Conservation (phyloP, 495 filamentous ascomycete genomes). For the Trichoderma reesei region DNA sequence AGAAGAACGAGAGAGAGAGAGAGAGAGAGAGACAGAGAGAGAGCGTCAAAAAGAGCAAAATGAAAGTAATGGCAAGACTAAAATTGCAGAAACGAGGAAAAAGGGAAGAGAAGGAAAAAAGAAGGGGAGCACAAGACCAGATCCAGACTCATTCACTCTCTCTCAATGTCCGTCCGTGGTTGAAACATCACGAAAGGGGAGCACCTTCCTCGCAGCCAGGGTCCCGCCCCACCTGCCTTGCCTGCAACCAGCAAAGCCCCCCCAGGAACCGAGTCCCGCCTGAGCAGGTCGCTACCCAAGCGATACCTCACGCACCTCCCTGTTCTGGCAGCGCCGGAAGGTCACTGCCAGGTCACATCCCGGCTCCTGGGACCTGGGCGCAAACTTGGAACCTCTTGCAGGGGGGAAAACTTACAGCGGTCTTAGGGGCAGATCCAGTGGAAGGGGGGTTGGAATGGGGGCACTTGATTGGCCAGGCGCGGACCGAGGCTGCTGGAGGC, state of each 20-base stretch:
- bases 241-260: neutral
- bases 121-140: constrained; percentile 13
- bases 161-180: neutral
- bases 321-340: neutral
- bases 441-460: constrained; percentile 1
- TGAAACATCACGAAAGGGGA: constrained; percentile 7
- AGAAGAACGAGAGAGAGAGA: too few species aligned
- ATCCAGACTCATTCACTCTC: too few species aligned
- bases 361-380: too few species aligned
- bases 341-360: neutral
- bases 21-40: neutral
- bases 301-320: neutral
- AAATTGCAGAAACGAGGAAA: neutral
- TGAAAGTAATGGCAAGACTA: neutral
- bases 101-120: constrained; percentile 9
- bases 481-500: neutral
- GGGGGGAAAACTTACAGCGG: too few species aligned
- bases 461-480: neutral
- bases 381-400: too few species aligned
- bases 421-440: constrained; percentile 6
- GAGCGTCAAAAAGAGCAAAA: neutral
- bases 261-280: too few species aligned
- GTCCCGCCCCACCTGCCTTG: neutral
- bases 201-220: neutral
- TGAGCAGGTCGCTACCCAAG: neutral